Evolutionary conservation across 805 yeast species (phyloP).

Genomic region (Suhomyces sp.): DNA sequence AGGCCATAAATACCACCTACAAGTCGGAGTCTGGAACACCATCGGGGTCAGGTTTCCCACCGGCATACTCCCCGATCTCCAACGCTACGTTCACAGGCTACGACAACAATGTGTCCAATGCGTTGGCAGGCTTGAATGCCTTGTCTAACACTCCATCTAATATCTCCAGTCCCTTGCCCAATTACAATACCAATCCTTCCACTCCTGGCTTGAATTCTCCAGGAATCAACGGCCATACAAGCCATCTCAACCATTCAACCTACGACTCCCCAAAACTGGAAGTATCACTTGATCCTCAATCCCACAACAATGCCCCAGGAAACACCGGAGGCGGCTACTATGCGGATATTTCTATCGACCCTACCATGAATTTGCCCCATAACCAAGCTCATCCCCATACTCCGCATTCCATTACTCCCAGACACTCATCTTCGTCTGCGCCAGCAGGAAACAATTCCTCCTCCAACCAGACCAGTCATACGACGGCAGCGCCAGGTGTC

Average conservation of each 20-base stretch:
- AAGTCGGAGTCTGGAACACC: constrained; percentile 10
- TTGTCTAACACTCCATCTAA: constrained; percentile 34
- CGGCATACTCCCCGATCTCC: constrained; percentile 35
- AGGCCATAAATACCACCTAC: constrained; percentile 6
- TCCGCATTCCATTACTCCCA: constrained; percentile 23
- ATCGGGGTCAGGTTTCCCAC: constrained; percentile 22
- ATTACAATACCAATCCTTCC: constrained; percentile 19
- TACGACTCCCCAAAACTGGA: constrained; percentile 30
- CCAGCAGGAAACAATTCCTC: constrained; percentile 9
- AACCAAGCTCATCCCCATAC: constrained; percentile 37
- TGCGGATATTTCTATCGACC: constrained; percentile 44
- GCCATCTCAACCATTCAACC: constrained; percentile 13
- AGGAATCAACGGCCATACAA: constrained; percentile 5
- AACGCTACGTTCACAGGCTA: constrained; percentile 40
- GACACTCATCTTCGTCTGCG: constrained; percentile 31
- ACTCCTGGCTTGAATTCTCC: constrained; percentile 26
- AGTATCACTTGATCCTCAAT: constrained; percentile 31
- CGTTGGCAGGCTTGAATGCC: constrained; percentile 46
- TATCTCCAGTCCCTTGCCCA: constrained; percentile 28
- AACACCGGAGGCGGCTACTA: constrained; percentile 43
- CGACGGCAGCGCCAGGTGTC: neutral
- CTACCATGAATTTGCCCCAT: constrained; percentile 47
- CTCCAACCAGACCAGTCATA: neutral
- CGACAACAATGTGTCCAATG: constrained; percentile 40
- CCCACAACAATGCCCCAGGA: constrained; percentile 26